Base-by-base conservation (phyloP, 73 alveolate genomes). In the Tetrahymena thermophila region DNA sequence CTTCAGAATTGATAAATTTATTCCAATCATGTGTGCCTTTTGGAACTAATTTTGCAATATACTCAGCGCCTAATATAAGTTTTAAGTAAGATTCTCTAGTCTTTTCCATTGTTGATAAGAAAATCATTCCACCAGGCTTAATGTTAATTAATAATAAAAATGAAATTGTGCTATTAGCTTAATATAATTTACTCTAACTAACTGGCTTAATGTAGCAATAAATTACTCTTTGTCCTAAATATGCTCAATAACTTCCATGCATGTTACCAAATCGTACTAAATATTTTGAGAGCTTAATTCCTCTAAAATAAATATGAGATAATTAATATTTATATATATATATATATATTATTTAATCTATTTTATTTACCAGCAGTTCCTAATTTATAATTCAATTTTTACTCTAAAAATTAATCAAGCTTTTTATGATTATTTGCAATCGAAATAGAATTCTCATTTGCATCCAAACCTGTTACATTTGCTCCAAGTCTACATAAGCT, bases 191-290 rank as follows among this genome's bases (percentile, higher is more conserved):
- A 85, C 97, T 50, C 96, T 98, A 9, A 98, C 96, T 23, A 94
- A 71, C 43, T 97, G 84, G 11, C 96, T 44, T 35, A 97, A 43
- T 23, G 84, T 95, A 38, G 94, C 50, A 11, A 98, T 89, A 93
- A 98, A 98, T n/a, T 56, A 83, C 6, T 96, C 94, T 28, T 95
- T 96, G 42, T 97, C 96, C 43, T 93, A 94, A 7, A 98, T 99
- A 85, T 98, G 99, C 96, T 98, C 99, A 42, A 98, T 94, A 21
- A 98, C 99, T 95, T 98, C 99, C 96, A 97, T 96, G 13, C 98
- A 98, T 35, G 98, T 93, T 3, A 97, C 98, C 8, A 96, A 57
- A 83, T 97, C 99, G 83, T 58, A 97, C 43, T 83, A n/a, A 10
- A 1, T 28, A 31, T 40, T 94, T 25, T 38, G 44, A 56, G 21